Evolutionary conservation across 1,139 yeast genomes (phyloP).

Genomic region (Hemisphaericaspora xylofermentans): DNA sequence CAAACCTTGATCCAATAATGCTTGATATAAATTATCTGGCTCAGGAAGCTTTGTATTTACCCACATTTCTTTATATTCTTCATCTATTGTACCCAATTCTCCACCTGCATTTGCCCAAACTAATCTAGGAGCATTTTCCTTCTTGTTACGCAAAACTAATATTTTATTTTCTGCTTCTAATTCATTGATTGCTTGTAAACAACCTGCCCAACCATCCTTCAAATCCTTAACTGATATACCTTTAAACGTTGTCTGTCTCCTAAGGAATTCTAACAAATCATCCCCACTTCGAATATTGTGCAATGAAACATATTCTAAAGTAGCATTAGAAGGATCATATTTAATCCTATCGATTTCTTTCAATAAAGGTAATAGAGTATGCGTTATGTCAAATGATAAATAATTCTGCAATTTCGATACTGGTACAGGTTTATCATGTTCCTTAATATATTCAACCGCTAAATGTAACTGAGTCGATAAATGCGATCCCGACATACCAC

Average conservation of each 20-base stretch:
- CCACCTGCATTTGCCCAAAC: slow-evolving; percentile 91
- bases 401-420: slow-evolving; percentile 61
- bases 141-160: slow-evolving; percentile 82
- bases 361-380: slow-evolving; percentile 62
- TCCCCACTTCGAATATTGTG: slow-evolving; percentile 83
- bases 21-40: slow-evolving; percentile 70
- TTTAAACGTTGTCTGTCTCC: slow-evolving; percentile 82
- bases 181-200: slow-evolving; percentile 71
- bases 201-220: slow-evolving; percentile 97
- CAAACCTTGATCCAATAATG: slow-evolving; percentile 77
- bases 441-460: slow-evolving; percentile 83
- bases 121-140: slow-evolving; percentile 85
- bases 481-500: slow-evolving; percentile 52
- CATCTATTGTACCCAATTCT: slow-evolving; percentile 69
- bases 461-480: slow-evolving; percentile 77
- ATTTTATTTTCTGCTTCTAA: slow-evolving; percentile 74
- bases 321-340: slow-evolving; percentile 56
- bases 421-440: slow-evolving; percentile 66
- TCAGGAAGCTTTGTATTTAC: slow-evolving; percentile 74
- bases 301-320: slow-evolving; percentile 83
- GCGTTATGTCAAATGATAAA: slow-evolving; percentile 48
- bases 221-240: slow-evolving; percentile 88
- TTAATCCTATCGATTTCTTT: slow-evolving; percentile 74
- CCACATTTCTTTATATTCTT: slow-evolving; percentile 87
- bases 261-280: slow-evolving; percentile 70